A percentile compares a stretch with the other conserved stretches of the same genome.
Evolutionary conservation across 768 basidiomycete species (phyloP).

Genomic region (Amanita pseudoporphyria): DNA sequence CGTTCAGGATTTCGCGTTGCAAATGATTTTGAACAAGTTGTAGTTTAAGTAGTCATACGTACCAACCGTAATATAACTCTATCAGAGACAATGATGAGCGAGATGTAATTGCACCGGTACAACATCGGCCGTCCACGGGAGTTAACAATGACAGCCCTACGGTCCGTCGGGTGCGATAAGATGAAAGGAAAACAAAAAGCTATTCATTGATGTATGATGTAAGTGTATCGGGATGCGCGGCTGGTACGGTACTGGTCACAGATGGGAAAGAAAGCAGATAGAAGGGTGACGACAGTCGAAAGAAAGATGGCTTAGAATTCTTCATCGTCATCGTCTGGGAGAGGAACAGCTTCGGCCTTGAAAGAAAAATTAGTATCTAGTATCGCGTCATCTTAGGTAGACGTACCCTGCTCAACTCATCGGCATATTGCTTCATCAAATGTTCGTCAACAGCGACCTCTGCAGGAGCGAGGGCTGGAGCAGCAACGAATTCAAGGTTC

Average conservation of each 20-base stretch:
- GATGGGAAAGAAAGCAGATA: conserved; percentile 13
- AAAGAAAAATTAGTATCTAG: conserved; percentile 7
- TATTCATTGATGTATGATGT: conserved; percentile 12
- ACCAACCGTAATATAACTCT: background rate
- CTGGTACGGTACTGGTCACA: conserved; percentile 16
- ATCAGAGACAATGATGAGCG: background rate
- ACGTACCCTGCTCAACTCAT: conserved; percentile 61
- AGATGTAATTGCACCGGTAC: background rate
- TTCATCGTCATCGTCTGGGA: conserved; percentile 93
- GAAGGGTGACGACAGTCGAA: conserved; percentile 8
- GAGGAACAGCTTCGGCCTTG: conserved; percentile 84
- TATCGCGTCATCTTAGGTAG: background rate
- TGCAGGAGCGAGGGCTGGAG: conserved; percentile 90
- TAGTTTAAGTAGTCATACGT: background rate
- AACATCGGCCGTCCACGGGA: background rate
- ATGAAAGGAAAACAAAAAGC: conserved; percentile 12
- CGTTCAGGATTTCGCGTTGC: conserved; percentile 1
- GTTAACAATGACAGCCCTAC: background rate
- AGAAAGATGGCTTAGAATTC: conserved; percentile 40
- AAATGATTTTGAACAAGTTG: background rate
- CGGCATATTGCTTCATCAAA: conserved; percentile 73
- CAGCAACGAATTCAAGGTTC: conserved; percentile 89
- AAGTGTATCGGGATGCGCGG: conserved; percentile 16
- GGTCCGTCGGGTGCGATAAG: conserved; percentile 7
- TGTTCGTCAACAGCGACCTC: conserved; percentile 76